These are phyloP conservation scores for Starmerella scarabaei DNA, from an alignment of 805 yeast species.

Conservation along the genomic window DNA sequence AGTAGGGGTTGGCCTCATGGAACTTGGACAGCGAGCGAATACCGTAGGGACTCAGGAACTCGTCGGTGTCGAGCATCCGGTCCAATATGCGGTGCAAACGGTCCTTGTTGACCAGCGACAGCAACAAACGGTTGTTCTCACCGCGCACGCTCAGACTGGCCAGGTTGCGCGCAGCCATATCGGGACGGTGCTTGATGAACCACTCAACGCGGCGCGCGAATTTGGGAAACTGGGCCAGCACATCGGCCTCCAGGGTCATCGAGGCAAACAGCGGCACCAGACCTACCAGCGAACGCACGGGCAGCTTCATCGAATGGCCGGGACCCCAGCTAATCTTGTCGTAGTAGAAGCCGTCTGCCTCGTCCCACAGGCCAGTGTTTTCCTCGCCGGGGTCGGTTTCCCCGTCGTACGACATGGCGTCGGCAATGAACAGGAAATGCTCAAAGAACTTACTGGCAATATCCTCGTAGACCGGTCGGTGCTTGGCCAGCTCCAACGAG, in stretches of 20 bases:
- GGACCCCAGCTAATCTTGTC: constrained; percentile 80
- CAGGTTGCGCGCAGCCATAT: constrained; percentile 65
- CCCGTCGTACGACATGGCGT: constrained; percentile 70
- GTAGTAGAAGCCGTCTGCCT: constrained; percentile 73
- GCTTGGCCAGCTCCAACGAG: constrained; percentile 77
- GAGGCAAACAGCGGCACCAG: constrained; percentile 84
- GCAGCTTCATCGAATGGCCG: constrained; percentile 51
- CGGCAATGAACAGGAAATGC: constrained; percentile 81
- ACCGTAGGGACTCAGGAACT: constrained; percentile 74
- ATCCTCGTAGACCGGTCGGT: constrained; percentile 76
- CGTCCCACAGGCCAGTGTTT: constrained; percentile 64
- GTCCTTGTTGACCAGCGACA: constrained; percentile 71
- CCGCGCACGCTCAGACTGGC: constrained; percentile 71
- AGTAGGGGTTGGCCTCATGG: constrained; percentile 73
- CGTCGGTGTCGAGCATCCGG: constrained; percentile 74
- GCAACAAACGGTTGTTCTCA: constrained; percentile 64
- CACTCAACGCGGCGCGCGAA: constrained; percentile 74
- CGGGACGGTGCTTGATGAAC: constrained; percentile 60
- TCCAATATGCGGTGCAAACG: constrained; percentile 61
- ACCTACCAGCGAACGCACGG: constrained; percentile 82
- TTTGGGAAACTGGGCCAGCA: constrained; percentile 62
- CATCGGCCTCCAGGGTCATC: constrained; percentile 73
- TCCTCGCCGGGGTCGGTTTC: constrained; percentile 35
- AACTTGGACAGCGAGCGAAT: constrained; percentile 76
- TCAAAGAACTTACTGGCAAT: constrained; percentile 90